phyloP scores from a whole-genome alignment of 23 red algal genomes.

The Gracilariopsis chorda region DNA sequence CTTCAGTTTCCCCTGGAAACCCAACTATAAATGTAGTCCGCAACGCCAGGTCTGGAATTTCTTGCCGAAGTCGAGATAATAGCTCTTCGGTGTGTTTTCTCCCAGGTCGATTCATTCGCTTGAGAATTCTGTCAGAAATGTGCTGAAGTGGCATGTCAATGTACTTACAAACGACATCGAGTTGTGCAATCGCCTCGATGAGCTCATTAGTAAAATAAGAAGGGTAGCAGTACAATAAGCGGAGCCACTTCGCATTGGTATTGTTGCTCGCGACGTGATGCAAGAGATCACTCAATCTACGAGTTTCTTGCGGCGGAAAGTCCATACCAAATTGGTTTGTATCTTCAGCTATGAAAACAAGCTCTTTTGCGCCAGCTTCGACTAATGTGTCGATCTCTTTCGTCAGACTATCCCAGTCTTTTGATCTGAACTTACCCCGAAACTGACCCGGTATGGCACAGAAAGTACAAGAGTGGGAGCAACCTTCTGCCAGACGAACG shows the following conservation, averaged over 20 bases:
- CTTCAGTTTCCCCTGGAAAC: conserved; percentile 89
- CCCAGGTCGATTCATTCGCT: conserved; percentile 84
- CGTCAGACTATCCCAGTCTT: conserved; percentile 68
- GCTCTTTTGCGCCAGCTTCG: conserved; percentile 75
- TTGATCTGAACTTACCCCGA: conserved; percentile 87
- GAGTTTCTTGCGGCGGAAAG: conserved; percentile 64
- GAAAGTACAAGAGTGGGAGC: conserved; percentile 90
- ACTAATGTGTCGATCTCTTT: conserved; percentile 76
- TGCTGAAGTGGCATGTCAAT: conserved; percentile 99
- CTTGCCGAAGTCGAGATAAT: conserved; percentile 54
- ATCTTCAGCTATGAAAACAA: conserved; percentile 95
- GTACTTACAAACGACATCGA: conserved; percentile 80
- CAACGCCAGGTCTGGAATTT: conserved; percentile 74
- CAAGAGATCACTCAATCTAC: conserved; percentile 72
- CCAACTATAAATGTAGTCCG: conserved; percentile 94
- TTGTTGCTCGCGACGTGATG: conserved; percentile 64
- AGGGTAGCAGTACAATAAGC: conserved; percentile 96
- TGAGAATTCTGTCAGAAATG: conserved; percentile 74
- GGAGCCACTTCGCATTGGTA: conserved; percentile 60
- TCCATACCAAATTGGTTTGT: conserved; percentile 99
- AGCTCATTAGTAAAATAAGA: conserved; percentile 92
- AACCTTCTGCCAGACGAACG: conserved; percentile 90
- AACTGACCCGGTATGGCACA: conserved; percentile 92
- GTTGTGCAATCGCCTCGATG: conserved; percentile 77
- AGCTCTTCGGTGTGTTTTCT: conserved; percentile 57